Evolutionary conservation across 2,329 filamentous ascomycete genomes (phyloP).

Genomic region (Phialophora chinensis): DNA sequence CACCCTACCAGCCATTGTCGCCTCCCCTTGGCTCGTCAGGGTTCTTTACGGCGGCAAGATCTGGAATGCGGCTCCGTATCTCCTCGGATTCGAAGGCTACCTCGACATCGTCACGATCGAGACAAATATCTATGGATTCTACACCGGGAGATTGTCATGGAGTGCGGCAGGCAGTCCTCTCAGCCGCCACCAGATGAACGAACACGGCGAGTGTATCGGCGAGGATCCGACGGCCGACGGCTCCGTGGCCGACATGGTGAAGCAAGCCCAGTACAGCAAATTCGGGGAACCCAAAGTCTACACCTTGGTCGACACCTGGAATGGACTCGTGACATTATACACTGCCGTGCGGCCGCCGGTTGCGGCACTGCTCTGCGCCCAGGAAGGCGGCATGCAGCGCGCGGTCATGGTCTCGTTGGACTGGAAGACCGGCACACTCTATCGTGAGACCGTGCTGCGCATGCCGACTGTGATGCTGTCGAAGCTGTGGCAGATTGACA

Average conservation of each 20-base stretch:
- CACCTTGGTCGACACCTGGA: constrained; percentile 49
- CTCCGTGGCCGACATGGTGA: constrained; percentile 29
- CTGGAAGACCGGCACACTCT: constrained; percentile 49
- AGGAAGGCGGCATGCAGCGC: constrained; percentile 55
- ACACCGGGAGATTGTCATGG: constrained; percentile 36
- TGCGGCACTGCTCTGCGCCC: constrained; percentile 50
- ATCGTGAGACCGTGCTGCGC: constrained; percentile 53
- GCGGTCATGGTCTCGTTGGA: constrained; percentile 55
- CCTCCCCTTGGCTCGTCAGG: constrained; percentile 17
- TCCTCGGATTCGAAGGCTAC: constrained; percentile 25
- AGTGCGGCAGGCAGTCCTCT: constrained; percentile 43
- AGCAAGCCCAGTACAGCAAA: constrained; percentile 16
- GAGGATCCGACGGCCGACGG: constrained; percentile 44
- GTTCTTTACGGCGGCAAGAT: constrained; percentile 24
- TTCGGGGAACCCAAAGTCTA: constrained; percentile 43
- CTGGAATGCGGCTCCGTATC: constrained; percentile 20
- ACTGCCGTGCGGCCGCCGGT: constrained; percentile 49
- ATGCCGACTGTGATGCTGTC: constrained; percentile 50
- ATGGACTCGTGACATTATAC: constrained; percentile 45
- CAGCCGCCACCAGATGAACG: constrained; percentile 43
- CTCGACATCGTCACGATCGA: constrained; percentile 24
- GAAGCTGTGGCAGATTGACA: constrained; percentile 45
- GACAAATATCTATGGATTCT: constrained; percentile 20
- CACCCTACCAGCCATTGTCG: constrained; percentile 6
- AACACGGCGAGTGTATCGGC: constrained; percentile 40